Base-by-base conservation (phyloP, 768 basidiomycete species). In the Mycena haematopus region DNA sequence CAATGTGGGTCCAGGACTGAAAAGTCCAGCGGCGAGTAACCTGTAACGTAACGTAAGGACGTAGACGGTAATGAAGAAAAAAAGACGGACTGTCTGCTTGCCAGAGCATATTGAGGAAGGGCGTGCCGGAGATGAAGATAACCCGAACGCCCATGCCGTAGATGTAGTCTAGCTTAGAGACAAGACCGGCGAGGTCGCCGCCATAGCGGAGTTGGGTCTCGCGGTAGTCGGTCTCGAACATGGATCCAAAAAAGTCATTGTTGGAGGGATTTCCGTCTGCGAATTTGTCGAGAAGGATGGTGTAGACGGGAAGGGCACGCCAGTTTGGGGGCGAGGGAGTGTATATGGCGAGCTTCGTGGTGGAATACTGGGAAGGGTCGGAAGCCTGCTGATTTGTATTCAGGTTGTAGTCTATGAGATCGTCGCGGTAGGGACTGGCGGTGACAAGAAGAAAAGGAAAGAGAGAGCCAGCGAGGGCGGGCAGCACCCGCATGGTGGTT, bases 71-170 rank as follows among this genome's bases (percentile, higher is more conserved):
- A 40, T 42, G 46, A 29, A 33, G 45, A 56, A 14, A 46, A 38
- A 36, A 21, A 45, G 27, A 85, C 93, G 72, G 56, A 95, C 95
- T 94, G 84, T 96, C 95, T 4, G 93, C 91, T 72, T 95, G 90
- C 95, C 95, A 96, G n/a, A 93, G 76, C 95, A 95, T 95, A 82
- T 96, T 96, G 64, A 97, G 64, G 75, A 94, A 97, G 55, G 89
- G 87, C 1, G 95, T 97, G 55, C 95, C 95, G 24, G 95, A 93
- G 73, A 96, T 91, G 78, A 93, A 97, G 69, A 97, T 87, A 54
- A 87, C 82, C 68, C 80, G 80, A 63, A 94, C 77, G 65, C 95
- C 95, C 92, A 96, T 95, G 65, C 92, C 92, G 47, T 92, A 80
- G 19, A 97, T 80, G 73, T 97, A 97, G 75, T 97, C 95, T 63